Conservation (phyloP, 352 stramenopile genomes). For the Phytophthora europaea region DNA sequence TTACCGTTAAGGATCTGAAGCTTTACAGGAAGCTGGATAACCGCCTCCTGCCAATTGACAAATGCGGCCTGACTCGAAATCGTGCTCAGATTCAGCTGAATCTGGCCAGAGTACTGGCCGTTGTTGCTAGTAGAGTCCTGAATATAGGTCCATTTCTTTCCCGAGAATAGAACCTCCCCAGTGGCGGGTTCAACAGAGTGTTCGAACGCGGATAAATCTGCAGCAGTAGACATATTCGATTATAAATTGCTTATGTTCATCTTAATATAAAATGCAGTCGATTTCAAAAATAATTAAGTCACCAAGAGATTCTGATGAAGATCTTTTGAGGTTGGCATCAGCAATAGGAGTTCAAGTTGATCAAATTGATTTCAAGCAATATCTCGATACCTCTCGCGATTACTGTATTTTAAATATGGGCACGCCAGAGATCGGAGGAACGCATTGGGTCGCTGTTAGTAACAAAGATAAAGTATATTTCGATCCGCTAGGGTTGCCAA, state of each 20-base stretch:
- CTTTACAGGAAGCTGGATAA: slow-evolving; percentile 11
- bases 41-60: slow-evolving; percentile 9
- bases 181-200: slow-evolving; percentile 11
- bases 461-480: slow-evolving; percentile 13
- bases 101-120: slow-evolving; percentile 9
- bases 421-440: slow-evolving; percentile 7
- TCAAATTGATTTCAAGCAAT: slow-evolving; percentile 15
- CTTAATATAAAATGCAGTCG: not conserved
- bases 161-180: slow-evolving; percentile 5
- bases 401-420: slow-evolving; percentile 19
- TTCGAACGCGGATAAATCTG: slow-evolving; percentile 8
- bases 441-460: slow-evolving; percentile 6
- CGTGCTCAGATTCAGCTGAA: not conserved
- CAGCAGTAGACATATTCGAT: not conserved
- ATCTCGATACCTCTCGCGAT: not conserved
- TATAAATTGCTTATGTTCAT: not conserved
- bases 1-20: not conserved
- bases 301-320: not conserved
- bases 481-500: slow-evolving; percentile 4
- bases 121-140: too few species aligned
- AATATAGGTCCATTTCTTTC: slow-evolving; percentile 26
- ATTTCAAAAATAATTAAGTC: slow-evolving; percentile 16
- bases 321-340: not conserved
- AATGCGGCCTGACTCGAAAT: slow-evolving; percentile 1
- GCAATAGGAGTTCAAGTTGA: slow-evolving; percentile 3